Conservation (phyloP, 148 eudicot genomes). For the Vaccinium myrtillus region DNA sequence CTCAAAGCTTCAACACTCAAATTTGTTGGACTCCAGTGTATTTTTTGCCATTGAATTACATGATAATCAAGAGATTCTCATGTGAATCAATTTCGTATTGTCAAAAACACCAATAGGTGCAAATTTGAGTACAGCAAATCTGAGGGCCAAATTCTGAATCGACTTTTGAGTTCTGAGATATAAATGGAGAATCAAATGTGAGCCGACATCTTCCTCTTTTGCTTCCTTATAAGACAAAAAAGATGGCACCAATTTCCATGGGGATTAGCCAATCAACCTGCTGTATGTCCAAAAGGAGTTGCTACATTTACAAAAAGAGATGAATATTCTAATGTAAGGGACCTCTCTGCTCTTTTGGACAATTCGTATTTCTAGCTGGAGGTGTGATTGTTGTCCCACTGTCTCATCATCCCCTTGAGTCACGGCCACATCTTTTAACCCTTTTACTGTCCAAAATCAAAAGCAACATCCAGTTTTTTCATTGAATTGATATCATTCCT, state of each 20-base stretch:
- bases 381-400: not conserved
- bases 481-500: not conserved
- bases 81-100: not conserved
- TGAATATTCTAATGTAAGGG: not conserved
- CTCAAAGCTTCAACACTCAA: too few species aligned
- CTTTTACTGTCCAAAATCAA: not conserved
- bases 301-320: not conserved
- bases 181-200: not conserved
- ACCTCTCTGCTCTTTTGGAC: not conserved
- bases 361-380: not conserved
- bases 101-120: not conserved
- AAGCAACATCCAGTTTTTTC: not conserved
- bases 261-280: not conserved
- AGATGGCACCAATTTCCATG: constrained; percentile 1
- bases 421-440: not conserved
- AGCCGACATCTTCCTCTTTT: not conserved
- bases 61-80: not conserved
- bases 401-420: not conserved
- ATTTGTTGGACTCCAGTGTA: too few species aligned
- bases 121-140: not conserved
- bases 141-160: not conserved
- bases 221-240: not conserved
- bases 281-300: not conserved
- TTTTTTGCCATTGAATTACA: too few species aligned
- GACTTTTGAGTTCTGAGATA: not conserved